Evolutionary conservation across 2,329 filamentous ascomycete species (phyloP), one percentile per base, ranked within the genome.

Genomic region (Plectosphaerella cucumerina): DNA sequence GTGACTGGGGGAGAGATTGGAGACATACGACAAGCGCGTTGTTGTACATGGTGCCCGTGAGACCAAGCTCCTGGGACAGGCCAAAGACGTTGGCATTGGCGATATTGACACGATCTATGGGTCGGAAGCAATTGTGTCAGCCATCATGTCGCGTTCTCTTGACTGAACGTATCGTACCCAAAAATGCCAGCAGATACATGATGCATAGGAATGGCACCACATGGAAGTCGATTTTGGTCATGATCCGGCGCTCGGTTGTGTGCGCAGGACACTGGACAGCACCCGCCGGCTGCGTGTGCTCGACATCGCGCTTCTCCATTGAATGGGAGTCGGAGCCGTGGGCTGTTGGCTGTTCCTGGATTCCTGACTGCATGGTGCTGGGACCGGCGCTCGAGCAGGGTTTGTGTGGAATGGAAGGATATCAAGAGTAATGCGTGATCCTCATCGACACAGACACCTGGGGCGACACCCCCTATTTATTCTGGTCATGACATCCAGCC

Each of bases 141-240:
- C 14, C 14, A 6, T n/a, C 15, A n/a, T 37, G 31, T 37, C 17
- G 6, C 9, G 12, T n/a, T 5, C 14, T 8, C 20, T 18, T 2
- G 20, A n/a, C 20, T 44, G 31, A 49, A 47, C 2, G 57, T n/a
- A 15, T 6, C 68, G 53, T 53, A 73, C 70, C 84, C 47, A 89
- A 70, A 61, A 89, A 89, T 35, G 85, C 85, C 46, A 88, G 71
- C 39, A 88, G 69, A 63, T 89, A 90, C 65, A 92, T 74, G 53
- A 91, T 73, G 63, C 82, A 86, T 49, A 93, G 73, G 57, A 86
- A 87, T 1, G 89, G 89, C 48, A 93, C 73, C 48, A 93, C 76
- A 58, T 80, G 82, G 56, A 84, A 65, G 65, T 92, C 89, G 62
- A 92, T 85, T 68, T 85, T 87, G 54, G 76, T 68, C 71, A 89